Evolutionary conservation across 768 basidiomycete genomes (phyloP), one percentile per base, ranked within the genome.

Genomic region (Lactarius sp.): DNA sequence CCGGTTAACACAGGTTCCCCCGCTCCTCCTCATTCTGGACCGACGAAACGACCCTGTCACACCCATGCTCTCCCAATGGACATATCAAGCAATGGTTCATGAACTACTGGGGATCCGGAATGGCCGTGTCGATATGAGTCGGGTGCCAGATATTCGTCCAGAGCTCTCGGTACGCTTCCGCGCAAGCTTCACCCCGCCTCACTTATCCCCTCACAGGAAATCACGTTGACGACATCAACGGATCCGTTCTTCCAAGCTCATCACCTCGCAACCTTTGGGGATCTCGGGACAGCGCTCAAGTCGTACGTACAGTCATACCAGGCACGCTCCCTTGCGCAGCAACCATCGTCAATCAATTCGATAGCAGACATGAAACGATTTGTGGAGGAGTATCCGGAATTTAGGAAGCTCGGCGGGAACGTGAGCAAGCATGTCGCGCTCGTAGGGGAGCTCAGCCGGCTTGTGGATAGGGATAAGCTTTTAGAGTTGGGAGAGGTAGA

Each of bases 31-130:
- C 56, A 92, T 99, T 67, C 81, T 99, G 60, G 97, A 99, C 76
- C 83, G 97, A 66, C 80, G 96, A 66, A 98, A 97, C 74, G 97
- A 99, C 71, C 97, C 97, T 2, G 92, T 98, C 6, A 98, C 97
- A 0, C 97, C 97, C 4, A 77, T 98, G 42, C 80, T 98, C 36
- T 93, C 93, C 2, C 97, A 98, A 75, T 98, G 97, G 97, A 98
- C 97, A 31, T 98, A 98, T 76, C 96, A 98, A 73, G 97, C 96
- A 1, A 98, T 98, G 95, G 97, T 98, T 0, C 97, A 99, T 70
- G 97, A 98, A 73, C 79, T 97, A 14, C 76, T 98, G 7, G 89
- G 91, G 2, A 97, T 99, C 52, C 87, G 90, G 65, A 98, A 98
- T 71, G 96, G 96, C 20, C 83, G 97, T 62, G 94, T 98, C 4